A percentile compares a stretch with the other conserved stretches of the same genome.
Conservation (phyloP, 2,329 filamentous ascomycete genomes). For the Xylariales sp. region DNA sequence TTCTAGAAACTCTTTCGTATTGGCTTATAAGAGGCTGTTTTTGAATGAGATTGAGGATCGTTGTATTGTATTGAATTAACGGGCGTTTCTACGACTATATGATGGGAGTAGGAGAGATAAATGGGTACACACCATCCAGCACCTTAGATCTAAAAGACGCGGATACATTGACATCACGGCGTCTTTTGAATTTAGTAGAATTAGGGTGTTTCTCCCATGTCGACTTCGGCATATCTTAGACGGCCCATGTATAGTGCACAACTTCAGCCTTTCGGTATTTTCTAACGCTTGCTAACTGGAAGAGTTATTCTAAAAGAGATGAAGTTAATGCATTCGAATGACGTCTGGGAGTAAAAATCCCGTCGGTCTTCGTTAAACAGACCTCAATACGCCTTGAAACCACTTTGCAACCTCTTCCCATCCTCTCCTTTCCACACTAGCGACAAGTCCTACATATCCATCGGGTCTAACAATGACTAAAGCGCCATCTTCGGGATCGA, state of each 20-base stretch:
- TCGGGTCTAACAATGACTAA: conserved; percentile 73
- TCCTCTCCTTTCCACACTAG: conserved; percentile 50
- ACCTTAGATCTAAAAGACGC: neutral
- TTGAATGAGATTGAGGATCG: neutral
- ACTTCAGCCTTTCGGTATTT: neutral
- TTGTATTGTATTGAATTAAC: neutral
- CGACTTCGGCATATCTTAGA: no score
- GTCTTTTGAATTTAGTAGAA: no score
- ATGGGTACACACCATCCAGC: neutral
- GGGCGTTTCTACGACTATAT: neutral
- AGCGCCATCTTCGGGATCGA: conserved; percentile 65
- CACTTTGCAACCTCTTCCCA: conserved; percentile 42
- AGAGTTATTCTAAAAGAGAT: neutral
- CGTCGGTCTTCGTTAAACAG: neutral
- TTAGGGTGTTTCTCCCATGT: no score
- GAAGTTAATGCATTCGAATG: neutral
- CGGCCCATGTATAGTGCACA: neutral
- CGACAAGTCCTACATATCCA: conserved; percentile 67
- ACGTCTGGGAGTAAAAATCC: neutral
- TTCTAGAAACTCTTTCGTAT: neutral
- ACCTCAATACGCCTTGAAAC: conserved; percentile 40
- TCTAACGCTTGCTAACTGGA: neutral
- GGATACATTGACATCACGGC: neutral
- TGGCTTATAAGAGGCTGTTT: neutral
- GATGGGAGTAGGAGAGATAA: neutral